Base-by-base conservation (phyloP, 176 grass and related monocot genomes). In the Tillandsia leiboldiana region DNA sequence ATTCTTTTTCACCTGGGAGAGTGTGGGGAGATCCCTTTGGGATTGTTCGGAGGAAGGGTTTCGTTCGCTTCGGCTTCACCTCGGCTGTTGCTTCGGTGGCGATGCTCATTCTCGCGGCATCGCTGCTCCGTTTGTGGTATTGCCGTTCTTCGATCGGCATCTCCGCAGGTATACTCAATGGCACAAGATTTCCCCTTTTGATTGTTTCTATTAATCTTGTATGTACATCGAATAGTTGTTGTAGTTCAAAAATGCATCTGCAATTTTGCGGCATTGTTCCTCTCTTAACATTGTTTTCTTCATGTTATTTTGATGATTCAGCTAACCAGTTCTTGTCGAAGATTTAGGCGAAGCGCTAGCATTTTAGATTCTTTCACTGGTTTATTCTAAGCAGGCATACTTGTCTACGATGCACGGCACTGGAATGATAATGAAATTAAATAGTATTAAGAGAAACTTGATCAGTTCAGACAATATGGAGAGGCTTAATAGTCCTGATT, bases 91-190 rank as follows among this genome's bases (percentile, higher is more conserved):
- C 74, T 12, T 97, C 86, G 89, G 82, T 81, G 29, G 29, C 29
- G 65, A 11, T 93, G 71, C 79, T 93, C 64, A 84, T 92, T 53
- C 84, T 96, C 51, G 79, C 91, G 64, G 86, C 88, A 11, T 83
- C 92, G 79, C 84, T 88, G 52, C 92, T 97, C 83, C 79, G 85
- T 82, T 79, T 93, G 64, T 92, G 89, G 94, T 87, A 89, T 53
- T 93, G 89, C 76, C 83, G 53, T 77, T 87, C 84, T 83, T 68
- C 78, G 13, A 77, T 85, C 51, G 50, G 50, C 11, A 90, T 86
- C 78, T 72, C 92, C 67, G 85, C 89, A 90, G 93, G 93, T 61
- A 61, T 20, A n/a, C 8, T 6, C 17, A 10, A 23, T 26, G 33
- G 33, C 48, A 33, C 33, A 67, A 67, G 27, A 49, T 61, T 18